Evolutionary conservation across 1,284 basidiomycete species (phyloP).

Genomic region (Tilletia horrida): DNA sequence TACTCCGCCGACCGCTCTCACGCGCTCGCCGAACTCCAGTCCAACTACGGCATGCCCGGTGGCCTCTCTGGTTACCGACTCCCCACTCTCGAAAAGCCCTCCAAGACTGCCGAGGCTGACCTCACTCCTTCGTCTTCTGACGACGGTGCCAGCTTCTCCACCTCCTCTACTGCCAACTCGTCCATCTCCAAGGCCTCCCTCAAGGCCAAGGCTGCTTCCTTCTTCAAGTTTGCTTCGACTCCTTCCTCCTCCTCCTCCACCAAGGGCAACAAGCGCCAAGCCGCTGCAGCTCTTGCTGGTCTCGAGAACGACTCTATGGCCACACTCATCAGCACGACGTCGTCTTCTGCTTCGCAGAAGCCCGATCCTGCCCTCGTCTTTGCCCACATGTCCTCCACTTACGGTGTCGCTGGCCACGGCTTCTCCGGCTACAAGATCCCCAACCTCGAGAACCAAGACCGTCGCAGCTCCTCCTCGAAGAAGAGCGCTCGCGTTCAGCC

Average conservation of each 20-base stretch:
- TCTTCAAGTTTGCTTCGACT: constrained; percentile 3
- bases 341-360: background rate
- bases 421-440: constrained; percentile 5
- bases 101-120: background rate
- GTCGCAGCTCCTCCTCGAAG: background rate
- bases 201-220: constrained; percentile 4
- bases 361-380: background rate
- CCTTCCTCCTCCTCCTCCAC: too few species aligned
- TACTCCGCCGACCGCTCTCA: constrained; percentile 5
- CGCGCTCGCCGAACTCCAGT: constrained; percentile 6
- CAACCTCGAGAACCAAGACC: background rate
- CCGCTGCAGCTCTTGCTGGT: too few species aligned
- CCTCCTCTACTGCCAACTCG: background rate
- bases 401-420: background rate
- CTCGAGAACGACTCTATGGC: background rate
- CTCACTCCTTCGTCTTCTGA: background rate
- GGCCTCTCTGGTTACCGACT: background rate
- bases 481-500: background rate
- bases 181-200: background rate
- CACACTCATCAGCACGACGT: background rate
- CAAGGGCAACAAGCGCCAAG: background rate
- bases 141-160: constrained; percentile 8
- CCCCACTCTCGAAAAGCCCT: background rate
- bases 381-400: background rate
- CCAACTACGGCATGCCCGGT: constrained; percentile 10